Evolutionary conservation across 768 basidiomycete genomes (phyloP), one percentile per base, ranked within the genome.

Genomic region (Lactarius sanguifluus): DNA sequence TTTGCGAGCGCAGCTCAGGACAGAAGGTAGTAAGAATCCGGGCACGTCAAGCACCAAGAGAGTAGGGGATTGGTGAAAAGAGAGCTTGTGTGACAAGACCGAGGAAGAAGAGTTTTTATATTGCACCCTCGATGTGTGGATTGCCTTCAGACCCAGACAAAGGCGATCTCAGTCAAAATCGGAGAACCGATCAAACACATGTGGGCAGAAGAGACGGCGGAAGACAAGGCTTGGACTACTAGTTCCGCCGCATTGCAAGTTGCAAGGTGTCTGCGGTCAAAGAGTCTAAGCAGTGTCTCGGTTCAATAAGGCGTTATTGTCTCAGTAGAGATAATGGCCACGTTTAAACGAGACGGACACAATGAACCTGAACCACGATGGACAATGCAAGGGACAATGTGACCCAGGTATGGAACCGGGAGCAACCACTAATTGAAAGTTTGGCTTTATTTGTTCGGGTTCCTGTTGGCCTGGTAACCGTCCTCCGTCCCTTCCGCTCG

Each of bases 1-100:
- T 25, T 8, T 32, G 41, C 32, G 66, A 67, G 66, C 66, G 58
- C 66, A 67, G 66, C 66, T 67, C 66, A 16, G 41, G 52, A 52
- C 20, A n/a, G 38, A 40, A 55, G 54, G 41, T n/a, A 38, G 20
- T n/a, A 5, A 59, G 41, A 34, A 32, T 36, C 43, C 16, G 59
- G 57, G 66, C 54, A 67, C 66, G 52, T 67, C 66, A 15, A 67
- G 66, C 8, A 34, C 66, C 62, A 9, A 50, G 43, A 28, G 18
- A 25, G 30, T 50, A 10, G 38, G 34, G 12, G 15, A 47, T 64
- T 40, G 23, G 34, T 10, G 47, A 30, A 41, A 16, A 13, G 41
- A 41, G n/a, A n/a, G 61, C n/a, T 59, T 15, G 66, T 34, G 2
- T 16, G 50, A 45, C 15, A 36, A 58, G 32, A 9, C 52, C 10